A percentile compares a stretch with the other conserved stretches of the same genome.
Evolutionary conservation across 2,329 filamentous ascomycete species (phyloP).

Genomic region (Neodidymelliopsis sp.): DNA sequence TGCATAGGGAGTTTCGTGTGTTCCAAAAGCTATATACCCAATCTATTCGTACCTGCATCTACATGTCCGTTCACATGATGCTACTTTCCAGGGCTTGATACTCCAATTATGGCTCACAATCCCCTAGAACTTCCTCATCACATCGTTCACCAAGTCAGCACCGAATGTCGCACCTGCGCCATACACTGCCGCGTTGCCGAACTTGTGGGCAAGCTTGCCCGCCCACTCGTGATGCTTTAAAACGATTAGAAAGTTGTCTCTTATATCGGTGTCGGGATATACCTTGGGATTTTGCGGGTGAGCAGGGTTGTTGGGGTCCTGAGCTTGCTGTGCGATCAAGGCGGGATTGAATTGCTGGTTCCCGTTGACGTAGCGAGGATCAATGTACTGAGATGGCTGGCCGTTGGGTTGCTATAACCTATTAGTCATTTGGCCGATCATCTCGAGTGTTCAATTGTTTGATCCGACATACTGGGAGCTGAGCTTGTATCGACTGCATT

Average conservation of each 20-base stretch:
- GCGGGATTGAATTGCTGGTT: conserved; percentile 28
- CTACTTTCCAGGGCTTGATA: too few species aligned
- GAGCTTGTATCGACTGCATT: conserved; percentile 27
- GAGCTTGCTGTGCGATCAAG: conserved; percentile 28
- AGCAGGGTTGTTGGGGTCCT: conserved; percentile 29
- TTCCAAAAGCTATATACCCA: too few species aligned
- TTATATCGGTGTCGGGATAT: not conserved
- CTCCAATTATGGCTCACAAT: too few species aligned
- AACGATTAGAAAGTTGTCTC: not conserved
- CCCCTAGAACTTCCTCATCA: conserved; percentile 31
- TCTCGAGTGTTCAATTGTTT: not conserved
- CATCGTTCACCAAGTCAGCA: conserved; percentile 29
- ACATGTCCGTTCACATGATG: too few species aligned
- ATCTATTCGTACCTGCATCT: too few species aligned
- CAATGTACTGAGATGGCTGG: conserved; percentile 26
- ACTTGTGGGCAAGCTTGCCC: conserved; percentile 26
- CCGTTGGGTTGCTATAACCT: conserved; percentile 22
- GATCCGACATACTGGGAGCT: conserved; percentile 22
- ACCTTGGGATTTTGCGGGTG: conserved; percentile 29
- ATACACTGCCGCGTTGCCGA: conserved; percentile 28
- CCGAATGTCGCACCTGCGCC: conserved; percentile 31
- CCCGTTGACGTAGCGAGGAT: conserved; percentile 23
- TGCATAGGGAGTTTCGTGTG: too few species aligned
- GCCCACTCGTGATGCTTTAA: conserved; percentile 31
- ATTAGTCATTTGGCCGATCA: not conserved